Evolutionary conservation across 2,329 filamentous ascomycete genomes (phyloP).

Genomic region (Ascocoryne sarcoides): DNA sequence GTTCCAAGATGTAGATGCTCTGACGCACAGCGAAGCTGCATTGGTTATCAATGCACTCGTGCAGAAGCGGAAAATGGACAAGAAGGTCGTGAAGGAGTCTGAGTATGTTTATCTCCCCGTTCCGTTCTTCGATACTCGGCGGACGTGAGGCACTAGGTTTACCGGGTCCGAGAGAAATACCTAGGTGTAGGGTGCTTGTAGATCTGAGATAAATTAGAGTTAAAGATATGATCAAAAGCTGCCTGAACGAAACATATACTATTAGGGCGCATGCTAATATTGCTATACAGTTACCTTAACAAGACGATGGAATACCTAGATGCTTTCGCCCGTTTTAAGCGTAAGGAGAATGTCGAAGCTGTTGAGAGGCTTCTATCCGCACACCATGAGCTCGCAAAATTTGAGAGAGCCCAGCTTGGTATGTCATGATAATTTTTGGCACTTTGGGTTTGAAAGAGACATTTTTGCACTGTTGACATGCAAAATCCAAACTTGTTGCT

Average conservation of each 20-base stretch:
- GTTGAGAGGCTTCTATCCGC: conserved; percentile 78
- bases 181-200: too few species aligned
- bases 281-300: not conserved
- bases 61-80: conserved; percentile 67
- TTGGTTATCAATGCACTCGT: conserved; percentile 87
- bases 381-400: conserved; percentile 74
- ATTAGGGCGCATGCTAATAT: too few species aligned
- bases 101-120: conserved; percentile 49
- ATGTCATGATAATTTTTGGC: too few species aligned
- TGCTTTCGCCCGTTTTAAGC: conserved; percentile 90
- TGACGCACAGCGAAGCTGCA: conserved; percentile 86
- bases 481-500: not conserved
- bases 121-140: too few species aligned
- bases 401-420: conserved; percentile 91
- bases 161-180: too few species aligned
- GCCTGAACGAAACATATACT: too few species aligned
- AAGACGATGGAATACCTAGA: conserved; percentile 92
- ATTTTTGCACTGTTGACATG: not conserved
- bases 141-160: too few species aligned
- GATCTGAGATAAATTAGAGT: too few species aligned
- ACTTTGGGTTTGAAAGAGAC: not conserved
- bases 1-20: conserved; percentile 82
- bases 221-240: too few species aligned
- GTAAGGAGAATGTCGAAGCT: conserved; percentile 89
- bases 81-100: conserved; percentile 75